Conservation (phyloP, 371 early-diverging fungal species). For the Mucor irregularis region DNA sequence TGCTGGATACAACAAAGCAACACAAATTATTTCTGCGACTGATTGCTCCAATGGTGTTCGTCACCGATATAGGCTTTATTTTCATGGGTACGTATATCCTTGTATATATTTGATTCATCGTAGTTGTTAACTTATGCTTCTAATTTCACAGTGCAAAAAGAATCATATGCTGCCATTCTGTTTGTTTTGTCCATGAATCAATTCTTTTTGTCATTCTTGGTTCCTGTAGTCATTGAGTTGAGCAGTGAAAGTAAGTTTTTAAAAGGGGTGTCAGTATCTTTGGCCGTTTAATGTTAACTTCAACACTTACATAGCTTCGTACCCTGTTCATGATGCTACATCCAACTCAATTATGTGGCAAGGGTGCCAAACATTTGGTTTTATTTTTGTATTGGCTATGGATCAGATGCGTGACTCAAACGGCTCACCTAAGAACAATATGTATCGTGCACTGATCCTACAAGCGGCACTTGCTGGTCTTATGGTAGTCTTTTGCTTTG, state of each 20-base stretch:
- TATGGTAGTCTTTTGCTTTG: constrained; percentile 19
- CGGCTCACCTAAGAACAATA: constrained; percentile 32
- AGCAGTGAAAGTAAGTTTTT: constrained; percentile 49
- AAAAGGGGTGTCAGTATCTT: too few relatives aligned
- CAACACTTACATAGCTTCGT: constrained; percentile 50
- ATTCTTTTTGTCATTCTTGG: constrained; percentile 47
- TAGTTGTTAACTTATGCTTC: not conserved
- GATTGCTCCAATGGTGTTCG: constrained; percentile 50
- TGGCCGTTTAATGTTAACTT: too few relatives aligned
- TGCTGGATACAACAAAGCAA: constrained; percentile 53
- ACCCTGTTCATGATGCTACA: constrained; percentile 56
- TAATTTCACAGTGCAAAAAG: constrained; percentile 30
- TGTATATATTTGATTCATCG: not conserved
- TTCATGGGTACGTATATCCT: constrained; percentile 35
- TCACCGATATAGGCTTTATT: constrained; percentile 45
- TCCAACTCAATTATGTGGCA: constrained; percentile 56
- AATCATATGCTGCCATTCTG: constrained; percentile 45
- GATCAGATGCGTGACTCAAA: constrained; percentile 32
- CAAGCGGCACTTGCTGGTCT: constrained; percentile 31
- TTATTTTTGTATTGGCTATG: constrained; percentile 45
- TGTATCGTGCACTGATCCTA: constrained; percentile 31
- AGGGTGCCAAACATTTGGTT: constrained; percentile 51
- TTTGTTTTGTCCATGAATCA: constrained; percentile 50
- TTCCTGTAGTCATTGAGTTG: constrained; percentile 57
- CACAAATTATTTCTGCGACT: constrained; percentile 46